A percentile compares a stretch with the other conserved stretches of the same genome.
phyloP scores from a whole-genome alignment of 176 grass and related monocot genomes.

The Aegilops umbellulata region DNA sequence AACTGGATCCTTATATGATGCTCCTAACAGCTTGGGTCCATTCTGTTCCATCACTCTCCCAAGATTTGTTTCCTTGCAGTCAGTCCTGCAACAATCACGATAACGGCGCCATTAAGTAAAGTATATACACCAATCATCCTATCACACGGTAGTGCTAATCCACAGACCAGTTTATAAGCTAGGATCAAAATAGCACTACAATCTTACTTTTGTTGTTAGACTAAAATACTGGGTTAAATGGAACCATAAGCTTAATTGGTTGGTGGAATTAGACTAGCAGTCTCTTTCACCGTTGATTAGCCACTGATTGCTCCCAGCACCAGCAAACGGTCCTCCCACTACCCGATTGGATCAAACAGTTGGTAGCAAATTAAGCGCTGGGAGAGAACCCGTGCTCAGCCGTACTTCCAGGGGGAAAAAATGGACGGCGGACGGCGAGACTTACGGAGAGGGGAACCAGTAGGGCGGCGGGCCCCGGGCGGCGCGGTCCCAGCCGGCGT shows the following conservation, averaged over 20 bases:
- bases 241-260: not conserved
- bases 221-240: not conserved
- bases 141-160: not conserved
- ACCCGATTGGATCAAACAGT: not conserved
- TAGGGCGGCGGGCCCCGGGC: slow-evolving; percentile 76
- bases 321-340: not conserved
- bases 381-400: not conserved
- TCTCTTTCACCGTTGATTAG: not conserved
- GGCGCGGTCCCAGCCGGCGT: slow-evolving; percentile 61
- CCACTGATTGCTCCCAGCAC: not conserved
- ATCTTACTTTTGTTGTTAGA: not conserved
- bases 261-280: not conserved
- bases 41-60: slow-evolving; percentile 77
- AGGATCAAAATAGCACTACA: not conserved
- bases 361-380: not conserved
- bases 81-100: slow-evolving; percentile 34
- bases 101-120: not conserved
- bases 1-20: slow-evolving; percentile 75
- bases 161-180: not conserved
- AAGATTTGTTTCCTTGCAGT: slow-evolving; percentile 77
- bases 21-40: slow-evolving; percentile 62
- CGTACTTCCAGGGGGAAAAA: no score
- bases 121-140: not conserved
- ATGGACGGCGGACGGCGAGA: not conserved
- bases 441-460: slow-evolving; percentile 88